Conservation (phyloP, 73 alveolate genomes). For the Paramecium primaurelia region DNA sequence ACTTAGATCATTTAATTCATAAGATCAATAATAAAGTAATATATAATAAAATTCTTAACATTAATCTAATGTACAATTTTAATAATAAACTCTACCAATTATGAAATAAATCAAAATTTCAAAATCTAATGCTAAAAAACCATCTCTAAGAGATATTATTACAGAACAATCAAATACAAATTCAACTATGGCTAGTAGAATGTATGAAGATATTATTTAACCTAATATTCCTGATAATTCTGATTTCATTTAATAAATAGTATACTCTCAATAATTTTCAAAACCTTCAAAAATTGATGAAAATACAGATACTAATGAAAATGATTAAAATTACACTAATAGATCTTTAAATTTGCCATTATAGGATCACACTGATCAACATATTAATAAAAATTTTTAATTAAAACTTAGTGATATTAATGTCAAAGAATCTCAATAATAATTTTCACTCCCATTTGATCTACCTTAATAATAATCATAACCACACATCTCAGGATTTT, state of each 20-base stretch:
- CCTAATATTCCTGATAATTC: not conserved
- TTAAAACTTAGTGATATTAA: not conserved
- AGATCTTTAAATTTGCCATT: not conserved
- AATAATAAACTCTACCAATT: not conserved
- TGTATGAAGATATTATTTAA: not conserved
- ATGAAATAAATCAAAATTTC: not conserved
- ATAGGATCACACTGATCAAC: not conserved
- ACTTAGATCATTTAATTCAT: not conserved
- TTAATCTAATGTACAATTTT: not conserved
- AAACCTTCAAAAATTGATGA: not conserved
- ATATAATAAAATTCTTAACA: not conserved
- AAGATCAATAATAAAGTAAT: not conserved
- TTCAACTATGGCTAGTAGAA: slow-evolving; percentile 1
- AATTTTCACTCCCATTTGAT: slow-evolving; percentile 37
- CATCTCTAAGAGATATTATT: not conserved
- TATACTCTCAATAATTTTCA: not conserved
- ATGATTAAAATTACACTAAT: not conserved
- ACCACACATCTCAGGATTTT: not conserved
- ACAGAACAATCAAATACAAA: not conserved
- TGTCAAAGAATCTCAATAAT: not conserved
- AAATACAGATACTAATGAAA: not conserved
- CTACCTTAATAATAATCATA: not conserved
- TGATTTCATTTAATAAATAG: not conserved
- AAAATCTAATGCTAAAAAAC: not conserved
- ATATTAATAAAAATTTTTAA: not conserved